These are phyloP conservation scores for Hypoxylon sp. DNA, from an alignment of 2,329 filamentous ascomycete genomes.

Conservation along the genomic window DNA sequence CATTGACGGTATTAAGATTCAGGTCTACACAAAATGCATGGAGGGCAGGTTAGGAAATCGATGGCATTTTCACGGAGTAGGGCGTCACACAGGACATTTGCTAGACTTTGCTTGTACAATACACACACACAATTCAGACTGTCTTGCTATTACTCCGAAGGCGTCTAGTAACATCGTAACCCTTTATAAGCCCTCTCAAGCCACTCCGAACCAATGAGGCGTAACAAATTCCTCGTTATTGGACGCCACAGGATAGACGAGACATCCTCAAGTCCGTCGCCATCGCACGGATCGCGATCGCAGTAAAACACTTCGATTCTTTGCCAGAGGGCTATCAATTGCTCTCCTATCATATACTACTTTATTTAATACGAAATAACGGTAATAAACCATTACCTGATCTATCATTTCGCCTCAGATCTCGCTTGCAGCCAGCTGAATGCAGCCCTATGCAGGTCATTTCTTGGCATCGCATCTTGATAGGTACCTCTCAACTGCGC, in stretches of 20 bases:
- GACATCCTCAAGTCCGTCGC: not conserved
- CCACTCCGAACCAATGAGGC: not conserved
- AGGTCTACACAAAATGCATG: slow-evolving; percentile 25
- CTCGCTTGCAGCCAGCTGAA: slow-evolving; percentile 25
- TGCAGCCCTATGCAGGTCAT: slow-evolving; percentile 34
- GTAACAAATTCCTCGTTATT: not conserved
- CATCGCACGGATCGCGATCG: not conserved
- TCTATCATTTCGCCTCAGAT: slow-evolving; percentile 26
- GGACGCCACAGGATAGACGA: not conserved
- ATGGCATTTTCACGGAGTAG: not conserved
- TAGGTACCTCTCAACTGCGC: not conserved
- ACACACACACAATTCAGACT: not conserved
- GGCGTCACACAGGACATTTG: not conserved
- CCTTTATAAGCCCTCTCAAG: not conserved
- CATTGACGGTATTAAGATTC: not conserved
- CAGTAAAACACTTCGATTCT: not conserved
- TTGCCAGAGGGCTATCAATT: not conserved
- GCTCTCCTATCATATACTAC: not conserved
- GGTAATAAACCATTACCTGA: not conserved
- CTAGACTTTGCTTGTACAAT: slow-evolving; percentile 4
- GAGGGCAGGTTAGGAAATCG: not conserved
- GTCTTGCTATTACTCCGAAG: not conserved
- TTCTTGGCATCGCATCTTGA: slow-evolving; percentile 24
- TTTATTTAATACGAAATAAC: not conserved
- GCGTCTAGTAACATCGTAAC: not conserved